A percentile compares a stretch with the other conserved stretches of the same genome.
These are phyloP conservation scores for Cladosporium colombiae DNA, from an alignment of 2,329 filamentous ascomycete genomes.

Conservation along the genomic window DNA sequence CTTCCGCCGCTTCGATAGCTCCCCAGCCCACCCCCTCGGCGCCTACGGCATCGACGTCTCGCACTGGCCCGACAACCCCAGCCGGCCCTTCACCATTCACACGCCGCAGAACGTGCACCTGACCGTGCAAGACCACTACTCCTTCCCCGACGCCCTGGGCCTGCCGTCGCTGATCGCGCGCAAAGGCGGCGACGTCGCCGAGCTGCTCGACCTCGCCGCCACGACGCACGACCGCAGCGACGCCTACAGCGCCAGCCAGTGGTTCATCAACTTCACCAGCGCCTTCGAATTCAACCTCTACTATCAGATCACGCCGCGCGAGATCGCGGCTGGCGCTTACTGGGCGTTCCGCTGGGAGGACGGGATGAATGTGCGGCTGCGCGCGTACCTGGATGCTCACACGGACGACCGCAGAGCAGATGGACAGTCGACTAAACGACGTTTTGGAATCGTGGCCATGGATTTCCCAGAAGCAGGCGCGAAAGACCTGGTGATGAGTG, in stretches of 20 bases:
- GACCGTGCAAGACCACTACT: slow-evolving; percentile 53
- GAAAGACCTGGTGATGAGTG: slow-evolving; percentile 42
- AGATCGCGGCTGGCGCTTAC: slow-evolving; percentile 49
- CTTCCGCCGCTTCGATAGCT: slow-evolving; percentile 35
- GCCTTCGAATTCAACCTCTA: slow-evolving; percentile 46
- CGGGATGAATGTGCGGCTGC: slow-evolving; percentile 46
- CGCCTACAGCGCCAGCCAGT: slow-evolving; percentile 27
- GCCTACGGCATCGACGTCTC: slow-evolving; percentile 38
- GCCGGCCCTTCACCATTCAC: slow-evolving; percentile 39
- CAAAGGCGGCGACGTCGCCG: slow-evolving; percentile 44
- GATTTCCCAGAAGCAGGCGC: slow-evolving; percentile 42
- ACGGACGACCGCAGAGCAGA: not conserved
- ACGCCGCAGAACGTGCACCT: slow-evolving; percentile 42
- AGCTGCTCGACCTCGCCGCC: slow-evolving; percentile 42
- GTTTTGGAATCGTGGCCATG: slow-evolving; percentile 40
- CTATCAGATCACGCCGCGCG: slow-evolving; percentile 37
- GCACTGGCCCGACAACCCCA: slow-evolving; percentile 40
- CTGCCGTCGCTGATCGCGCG: slow-evolving; percentile 43
- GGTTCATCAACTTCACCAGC: slow-evolving; percentile 49
- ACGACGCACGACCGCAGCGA: slow-evolving; percentile 24
- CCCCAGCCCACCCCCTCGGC: slow-evolving; percentile 20
- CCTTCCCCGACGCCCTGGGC: slow-evolving; percentile 41
- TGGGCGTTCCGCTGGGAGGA: slow-evolving; percentile 45
- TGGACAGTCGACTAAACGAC: slow-evolving; percentile 29
- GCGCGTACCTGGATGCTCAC: slow-evolving; percentile 33